phyloP scores from a whole-genome alignment of 2,329 filamentous ascomycete genomes.

The Monilinia laxa region DNA sequence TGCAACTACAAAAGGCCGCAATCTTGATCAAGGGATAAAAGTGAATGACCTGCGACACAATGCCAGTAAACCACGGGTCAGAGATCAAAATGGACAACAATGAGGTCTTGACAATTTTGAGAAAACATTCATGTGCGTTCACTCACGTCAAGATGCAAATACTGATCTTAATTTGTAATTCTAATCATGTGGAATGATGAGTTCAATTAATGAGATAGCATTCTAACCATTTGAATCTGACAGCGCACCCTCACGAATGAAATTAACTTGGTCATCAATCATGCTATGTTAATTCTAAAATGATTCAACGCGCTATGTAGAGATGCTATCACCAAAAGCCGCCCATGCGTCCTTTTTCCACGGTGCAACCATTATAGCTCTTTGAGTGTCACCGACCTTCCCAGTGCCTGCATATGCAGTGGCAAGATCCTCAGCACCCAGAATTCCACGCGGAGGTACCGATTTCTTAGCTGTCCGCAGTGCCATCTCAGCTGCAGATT shows the following conservation, averaged over 20 bases:
- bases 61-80: too few species aligned
- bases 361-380: constrained; percentile 75
- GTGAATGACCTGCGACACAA: too few species aligned
- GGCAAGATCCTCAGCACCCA: constrained; percentile 69
- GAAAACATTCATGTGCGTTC: too few species aligned
- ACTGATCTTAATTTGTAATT: not conserved
- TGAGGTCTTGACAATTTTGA: too few species aligned
- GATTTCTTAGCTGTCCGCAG: constrained; percentile 73
- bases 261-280: not conserved
- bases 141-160: not conserved
- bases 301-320: not conserved
- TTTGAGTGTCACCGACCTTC: constrained; percentile 70
- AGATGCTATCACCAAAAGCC: constrained; percentile 19
- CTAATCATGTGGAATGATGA: not conserved
- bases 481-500: constrained; percentile 70
- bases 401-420: constrained; percentile 73
- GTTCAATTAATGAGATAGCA: not conserved
- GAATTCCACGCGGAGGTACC: constrained; percentile 68
- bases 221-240: not conserved
- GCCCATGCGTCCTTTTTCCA: constrained; percentile 53
- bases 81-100: too few species aligned
- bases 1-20: too few species aligned
- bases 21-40: too few species aligned
- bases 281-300: not conserved
- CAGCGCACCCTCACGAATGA: not conserved